A percentile compares a stretch with the other conserved stretches of the same genome.
phyloP scores from a whole-genome alignment of 2,329 filamentous ascomycete genomes.

The Bretziella fagacearum region DNA sequence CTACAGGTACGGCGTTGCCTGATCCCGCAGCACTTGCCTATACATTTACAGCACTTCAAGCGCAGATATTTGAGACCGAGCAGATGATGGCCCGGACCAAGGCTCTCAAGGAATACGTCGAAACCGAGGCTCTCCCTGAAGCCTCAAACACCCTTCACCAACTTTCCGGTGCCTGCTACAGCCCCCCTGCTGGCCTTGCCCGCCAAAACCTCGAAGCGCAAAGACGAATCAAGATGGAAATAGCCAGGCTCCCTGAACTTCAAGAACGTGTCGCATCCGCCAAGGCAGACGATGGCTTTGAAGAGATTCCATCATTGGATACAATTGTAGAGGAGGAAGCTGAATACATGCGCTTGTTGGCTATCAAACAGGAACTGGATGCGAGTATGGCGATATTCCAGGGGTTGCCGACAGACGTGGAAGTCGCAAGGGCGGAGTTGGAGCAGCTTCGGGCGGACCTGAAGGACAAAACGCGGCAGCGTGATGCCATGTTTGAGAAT shows the following conservation, averaged over 20 bases:
- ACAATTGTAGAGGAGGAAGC: conserved; percentile 1
- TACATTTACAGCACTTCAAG: conserved; percentile 39
- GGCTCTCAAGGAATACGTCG: conserved; percentile 38
- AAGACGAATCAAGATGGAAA: conserved; percentile 50
- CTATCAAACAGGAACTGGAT: conserved; percentile 45
- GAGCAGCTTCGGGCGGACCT: conserved; percentile 50
- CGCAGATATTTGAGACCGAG: conserved; percentile 34
- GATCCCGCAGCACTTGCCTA: conserved; percentile 33
- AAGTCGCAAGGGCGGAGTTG: conserved; percentile 52
- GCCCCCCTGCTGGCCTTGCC: conserved; percentile 41
- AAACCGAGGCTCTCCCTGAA: conserved; percentile 28
- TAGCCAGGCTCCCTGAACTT: conserved; percentile 51
- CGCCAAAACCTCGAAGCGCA: conserved; percentile 59
- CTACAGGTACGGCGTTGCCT: conserved; percentile 32
- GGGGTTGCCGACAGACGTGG: conserved; percentile 53
- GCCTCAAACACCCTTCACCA: conserved; percentile 25
- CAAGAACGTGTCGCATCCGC: conserved; percentile 15
- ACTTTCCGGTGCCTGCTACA: conserved; percentile 30
- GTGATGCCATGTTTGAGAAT: conserved; percentile 61
- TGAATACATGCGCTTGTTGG: conserved; percentile 27
- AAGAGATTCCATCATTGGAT: conserved; percentile 5
- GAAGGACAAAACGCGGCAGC: conserved; percentile 38
- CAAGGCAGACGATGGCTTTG: background rate
- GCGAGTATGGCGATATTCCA: conserved; percentile 47
- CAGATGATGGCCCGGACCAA: conserved; percentile 38